Percentiles rank a stretch among this genome's conserved stretches.
phyloP scores from a whole-genome alignment of 2,329 filamentous ascomycete species.

The Colletotrichum graminicola region DNA sequence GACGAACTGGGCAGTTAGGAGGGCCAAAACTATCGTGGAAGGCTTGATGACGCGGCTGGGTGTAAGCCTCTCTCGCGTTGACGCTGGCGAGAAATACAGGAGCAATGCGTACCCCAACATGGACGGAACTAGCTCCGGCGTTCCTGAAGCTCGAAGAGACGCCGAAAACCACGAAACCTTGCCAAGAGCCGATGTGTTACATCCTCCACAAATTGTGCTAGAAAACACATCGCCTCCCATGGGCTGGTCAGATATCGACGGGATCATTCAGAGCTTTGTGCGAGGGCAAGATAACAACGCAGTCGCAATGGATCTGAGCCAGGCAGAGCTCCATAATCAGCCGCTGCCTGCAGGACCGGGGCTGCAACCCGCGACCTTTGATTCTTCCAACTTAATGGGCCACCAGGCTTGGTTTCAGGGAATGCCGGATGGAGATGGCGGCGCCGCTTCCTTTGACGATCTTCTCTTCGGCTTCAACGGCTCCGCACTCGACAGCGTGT shows the following conservation, averaged over 20 bases:
- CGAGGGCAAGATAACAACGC: slow-evolving; percentile 43
- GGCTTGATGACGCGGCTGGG: slow-evolving; percentile 60
- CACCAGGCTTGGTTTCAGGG: slow-evolving; percentile 15
- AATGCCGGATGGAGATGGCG: slow-evolving; percentile 28
- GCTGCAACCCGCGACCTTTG: neutral
- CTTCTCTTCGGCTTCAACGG: slow-evolving; percentile 51
- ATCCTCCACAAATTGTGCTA: neutral
- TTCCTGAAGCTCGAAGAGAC: neutral
- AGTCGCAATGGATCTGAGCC: slow-evolving; percentile 9
- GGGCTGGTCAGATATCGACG: slow-evolving; percentile 52
- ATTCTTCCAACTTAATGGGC: neutral
- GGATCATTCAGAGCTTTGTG: slow-evolving; percentile 53
- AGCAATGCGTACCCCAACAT: neutral
- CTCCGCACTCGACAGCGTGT: slow-evolving; percentile 46
- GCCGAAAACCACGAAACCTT: neutral
- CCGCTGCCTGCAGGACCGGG: neutral
- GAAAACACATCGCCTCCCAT: slow-evolving; percentile 34
- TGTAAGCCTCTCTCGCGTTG: slow-evolving; percentile 43
- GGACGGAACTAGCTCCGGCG: neutral
- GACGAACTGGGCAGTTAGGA: slow-evolving; percentile 62
- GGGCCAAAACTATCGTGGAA: slow-evolving; percentile 59
- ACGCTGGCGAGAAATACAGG: neutral
- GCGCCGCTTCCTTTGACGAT: slow-evolving; percentile 46
- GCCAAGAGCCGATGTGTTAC: neutral
- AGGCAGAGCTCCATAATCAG: neutral